phyloP scores from a whole-genome alignment of 202 grass and related monocot species.

The Zoysia matrella region DNA sequence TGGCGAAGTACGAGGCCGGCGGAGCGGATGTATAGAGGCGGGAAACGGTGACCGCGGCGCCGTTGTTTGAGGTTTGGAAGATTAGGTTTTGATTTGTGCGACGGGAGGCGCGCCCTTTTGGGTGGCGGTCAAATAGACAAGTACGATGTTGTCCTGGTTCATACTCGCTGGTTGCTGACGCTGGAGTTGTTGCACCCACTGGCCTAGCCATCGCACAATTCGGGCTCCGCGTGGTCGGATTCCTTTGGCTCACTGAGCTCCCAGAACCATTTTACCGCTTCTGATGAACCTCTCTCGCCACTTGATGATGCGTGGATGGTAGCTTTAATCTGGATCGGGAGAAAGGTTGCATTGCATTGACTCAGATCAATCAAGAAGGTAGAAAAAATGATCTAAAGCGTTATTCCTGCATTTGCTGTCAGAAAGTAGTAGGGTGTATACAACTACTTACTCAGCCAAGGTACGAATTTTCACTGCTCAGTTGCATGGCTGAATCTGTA shows the following conservation, averaged over 20 bases:
- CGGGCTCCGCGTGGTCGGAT: background rate
- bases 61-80: constrained; percentile 80
- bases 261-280: background rate
- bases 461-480: no score
- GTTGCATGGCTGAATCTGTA: no score
- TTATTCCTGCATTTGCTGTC: no score
- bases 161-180: background rate
- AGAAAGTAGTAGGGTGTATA: no score
- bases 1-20: constrained; percentile 22
- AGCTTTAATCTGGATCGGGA: no score
- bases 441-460: no score
- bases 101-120: constrained; percentile 28
- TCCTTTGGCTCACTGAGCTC: background rate
- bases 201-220: background rate
- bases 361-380: no score
- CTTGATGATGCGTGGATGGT: no score
- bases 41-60: constrained; percentile 1
- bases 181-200: constrained; percentile 64
- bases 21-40: constrained; percentile 42
- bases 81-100: constrained; percentile 63
- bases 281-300: background rate
- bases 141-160: constrained; percentile 26
- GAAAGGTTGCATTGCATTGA: no score
- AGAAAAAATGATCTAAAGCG: no score
- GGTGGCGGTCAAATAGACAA: constrained; percentile 42